These are phyloP conservation scores for Exidia glandulosa DNA, from an alignment of 768 basidiomycete species.

Conservation along the genomic window DNA sequence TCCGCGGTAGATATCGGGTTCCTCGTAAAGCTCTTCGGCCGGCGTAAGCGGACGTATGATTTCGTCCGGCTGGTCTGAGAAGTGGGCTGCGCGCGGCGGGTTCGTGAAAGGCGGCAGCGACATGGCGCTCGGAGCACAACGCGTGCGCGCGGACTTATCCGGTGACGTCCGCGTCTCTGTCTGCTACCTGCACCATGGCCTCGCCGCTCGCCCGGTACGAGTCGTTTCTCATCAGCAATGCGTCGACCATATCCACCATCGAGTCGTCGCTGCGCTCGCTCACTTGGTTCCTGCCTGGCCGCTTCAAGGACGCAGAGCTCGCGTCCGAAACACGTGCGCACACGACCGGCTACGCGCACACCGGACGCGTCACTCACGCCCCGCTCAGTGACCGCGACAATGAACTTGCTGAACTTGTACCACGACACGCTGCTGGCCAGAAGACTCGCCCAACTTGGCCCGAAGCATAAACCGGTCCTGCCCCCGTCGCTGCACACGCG, in stretches of 20 bases:
- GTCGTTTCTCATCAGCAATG: conserved; percentile 72
- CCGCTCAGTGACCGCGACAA: conserved; percentile 64
- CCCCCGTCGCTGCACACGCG: conserved; percentile 72
- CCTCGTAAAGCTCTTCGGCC: conserved; percentile 9
- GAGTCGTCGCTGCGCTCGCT: conserved; percentile 83
- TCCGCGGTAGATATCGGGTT: conserved; percentile 54
- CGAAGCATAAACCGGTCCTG: conserved; percentile 64
- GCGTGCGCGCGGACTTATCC: not conserved
- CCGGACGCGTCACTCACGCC: conserved; percentile 4
- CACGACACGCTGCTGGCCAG: conserved; percentile 84
- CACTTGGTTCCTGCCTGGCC: conserved; percentile 91
- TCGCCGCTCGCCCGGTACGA: conserved; percentile 47
- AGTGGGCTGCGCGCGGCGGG: not conserved
- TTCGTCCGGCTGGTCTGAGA: not conserved
- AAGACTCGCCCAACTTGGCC: conserved; percentile 43
- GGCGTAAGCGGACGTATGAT: not conserved
- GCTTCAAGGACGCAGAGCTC: conserved; percentile 95
- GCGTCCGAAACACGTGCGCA: conserved; percentile 84
- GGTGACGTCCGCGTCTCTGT: not conserved
- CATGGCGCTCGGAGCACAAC: not conserved
- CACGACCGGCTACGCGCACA: conserved; percentile 5
- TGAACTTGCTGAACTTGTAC: conserved; percentile 85
- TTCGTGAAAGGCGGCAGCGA: not conserved
- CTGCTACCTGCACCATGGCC: not conserved
- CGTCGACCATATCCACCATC: conserved; percentile 73